Evolutionary conservation across 176 grass and related monocot genomes (phyloP).

Genomic region (Rhynchospora breviuscula): DNA sequence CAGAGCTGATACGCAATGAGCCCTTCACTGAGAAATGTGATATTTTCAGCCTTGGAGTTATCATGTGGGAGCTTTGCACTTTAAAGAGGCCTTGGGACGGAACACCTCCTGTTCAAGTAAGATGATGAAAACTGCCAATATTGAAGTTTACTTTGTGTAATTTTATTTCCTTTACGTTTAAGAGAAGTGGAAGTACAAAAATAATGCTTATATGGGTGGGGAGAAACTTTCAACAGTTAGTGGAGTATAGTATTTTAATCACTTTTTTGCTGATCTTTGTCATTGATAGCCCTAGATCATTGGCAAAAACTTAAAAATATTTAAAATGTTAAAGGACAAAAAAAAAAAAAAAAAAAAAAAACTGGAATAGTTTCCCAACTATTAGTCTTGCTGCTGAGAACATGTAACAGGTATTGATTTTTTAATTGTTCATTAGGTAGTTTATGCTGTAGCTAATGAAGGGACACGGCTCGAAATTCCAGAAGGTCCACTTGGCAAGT

Average conservation of each 20-base stretch:
- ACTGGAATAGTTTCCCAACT: not conserved
- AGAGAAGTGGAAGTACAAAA: constrained; percentile 7
- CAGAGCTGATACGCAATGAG: constrained; percentile 90
- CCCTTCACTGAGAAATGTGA: constrained; percentile 97
- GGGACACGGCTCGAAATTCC: constrained; percentile 80
- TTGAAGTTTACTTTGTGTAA: not conserved
- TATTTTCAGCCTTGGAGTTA: constrained; percentile 96
- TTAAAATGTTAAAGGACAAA: not conserved
- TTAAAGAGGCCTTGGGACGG: constrained; percentile 93
- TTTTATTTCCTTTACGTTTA: not conserved
- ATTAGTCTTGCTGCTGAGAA: not conserved
- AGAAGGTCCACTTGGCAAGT: constrained; percentile 86
- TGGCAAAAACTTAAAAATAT: not conserved
- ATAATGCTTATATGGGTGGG: not conserved
- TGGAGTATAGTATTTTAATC: not conserved
- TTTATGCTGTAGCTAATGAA: constrained; percentile 81
- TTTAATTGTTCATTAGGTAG: constrained; percentile 46
- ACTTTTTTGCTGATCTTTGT: not conserved
- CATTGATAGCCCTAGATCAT: not conserved
- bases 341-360: not conserved
- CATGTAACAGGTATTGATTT: not conserved
- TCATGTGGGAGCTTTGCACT: constrained; percentile 99
- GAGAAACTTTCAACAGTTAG: not conserved
- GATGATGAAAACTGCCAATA: not conserved
- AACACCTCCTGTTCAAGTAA: constrained; percentile 84